Evolutionary conservation across 2,329 filamentous ascomycete species (phyloP), one percentile per base, ranked within the genome.

Genomic region (Phaeosphaeria sp.): DNA sequence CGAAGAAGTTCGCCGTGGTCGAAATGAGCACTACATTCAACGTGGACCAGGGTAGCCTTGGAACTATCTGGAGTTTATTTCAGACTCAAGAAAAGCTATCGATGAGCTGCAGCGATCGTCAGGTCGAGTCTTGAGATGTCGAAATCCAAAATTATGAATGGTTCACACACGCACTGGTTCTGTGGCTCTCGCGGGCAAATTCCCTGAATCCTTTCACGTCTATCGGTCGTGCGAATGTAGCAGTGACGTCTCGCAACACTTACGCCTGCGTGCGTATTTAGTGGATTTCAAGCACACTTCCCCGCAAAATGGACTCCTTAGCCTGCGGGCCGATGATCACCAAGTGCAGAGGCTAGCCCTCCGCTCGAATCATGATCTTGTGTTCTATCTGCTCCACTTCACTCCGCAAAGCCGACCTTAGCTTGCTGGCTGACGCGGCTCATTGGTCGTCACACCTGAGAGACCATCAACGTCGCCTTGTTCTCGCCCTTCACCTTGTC

Each of bases 251-350:
- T 60, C 63, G 61, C 22, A 64, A 65, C 64, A 67, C 27, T 24
- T 22, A 48, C 17, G 25, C 27, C 25, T 40, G 42, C 21, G 20
- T 50, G 36, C 36, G 25, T 42, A 33, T 24, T 33, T 57, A 49
- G 59, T 44, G 55, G 63, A 49, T 53, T 57, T 39, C 36, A 63
- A 63, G 65, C 56, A 64, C 54, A 50, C 48, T 73, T 72, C 72
- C 72, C 72, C 72, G 71, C 72, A 74, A 74, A 64, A 46, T 59
- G 59, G 53, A 62, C 59, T 48, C 56, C 62, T 56, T 59, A 60
- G 57, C 56, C 59, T 57, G 60, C 57, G 64, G 64, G 30, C 58
- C 59, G 67, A 70, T 59, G 57, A 63, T 61, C 60, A 45, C 52
- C 55, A 62, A 63, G 58, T 59, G 53, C 55, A 57, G 47, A 60